Evolutionary conservation across 2,329 filamentous ascomycete genomes (phyloP).

Genomic region (Blastomyces gilchristii): DNA sequence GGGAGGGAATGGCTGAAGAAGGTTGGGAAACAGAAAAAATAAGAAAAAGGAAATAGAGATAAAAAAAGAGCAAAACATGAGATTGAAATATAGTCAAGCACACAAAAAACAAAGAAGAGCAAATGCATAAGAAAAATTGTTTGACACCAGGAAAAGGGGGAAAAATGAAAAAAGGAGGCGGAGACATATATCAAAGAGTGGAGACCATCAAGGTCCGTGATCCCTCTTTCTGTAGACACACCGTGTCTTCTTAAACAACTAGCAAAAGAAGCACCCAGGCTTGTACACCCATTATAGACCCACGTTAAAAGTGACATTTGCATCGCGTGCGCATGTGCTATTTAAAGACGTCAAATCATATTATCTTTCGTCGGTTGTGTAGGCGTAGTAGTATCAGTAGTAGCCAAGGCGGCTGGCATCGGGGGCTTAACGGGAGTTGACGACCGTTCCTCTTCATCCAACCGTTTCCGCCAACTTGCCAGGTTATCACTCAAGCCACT

Average conservation of each 20-base stretch:
- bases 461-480: conserved; percentile 67
- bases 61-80: neutral
- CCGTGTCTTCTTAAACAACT: neutral
- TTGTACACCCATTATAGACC: neutral
- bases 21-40: neutral
- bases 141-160: neutral
- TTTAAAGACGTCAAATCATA: conserved; percentile 25
- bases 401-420: conserved; percentile 12
- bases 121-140: neutral
- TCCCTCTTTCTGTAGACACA: neutral
- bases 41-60: neutral
- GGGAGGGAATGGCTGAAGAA: neutral
- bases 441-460: conserved; percentile 50
- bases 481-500: conserved; percentile 57
- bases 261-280: neutral
- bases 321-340: conserved; percentile 6
- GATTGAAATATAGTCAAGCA: neutral
- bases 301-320: conserved; percentile 7
- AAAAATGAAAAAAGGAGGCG: neutral
- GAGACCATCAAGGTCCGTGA: conserved; percentile 1
- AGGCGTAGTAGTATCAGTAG: neutral
- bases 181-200: neutral
- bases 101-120: neutral
- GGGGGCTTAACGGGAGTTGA: conserved; percentile 17
- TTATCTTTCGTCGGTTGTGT: conserved; percentile 17